These are phyloP conservation scores for Escovopsis sp. DNA, from an alignment of 2,329 filamentous ascomycete genomes.

Conservation along the genomic window DNA sequence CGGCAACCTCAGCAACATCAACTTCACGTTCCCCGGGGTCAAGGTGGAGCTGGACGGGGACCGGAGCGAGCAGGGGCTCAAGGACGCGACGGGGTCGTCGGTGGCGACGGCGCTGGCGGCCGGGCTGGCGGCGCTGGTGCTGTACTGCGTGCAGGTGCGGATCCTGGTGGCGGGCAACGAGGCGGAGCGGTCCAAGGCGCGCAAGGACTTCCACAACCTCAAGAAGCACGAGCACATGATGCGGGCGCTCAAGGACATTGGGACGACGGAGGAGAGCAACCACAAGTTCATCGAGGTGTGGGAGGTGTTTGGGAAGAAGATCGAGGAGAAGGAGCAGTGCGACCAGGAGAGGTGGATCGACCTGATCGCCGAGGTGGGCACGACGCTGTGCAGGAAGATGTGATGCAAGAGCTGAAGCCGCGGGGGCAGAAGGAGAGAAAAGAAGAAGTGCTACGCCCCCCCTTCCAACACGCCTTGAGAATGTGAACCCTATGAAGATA, in stretches of 20 bases:
- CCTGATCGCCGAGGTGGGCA: conserved; percentile 6
- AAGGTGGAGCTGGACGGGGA: conserved; percentile 9
- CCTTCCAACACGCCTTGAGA: too few relatives aligned
- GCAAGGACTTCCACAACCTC: conserved; percentile 3
- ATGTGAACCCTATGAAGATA: too few relatives aligned
- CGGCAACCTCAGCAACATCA: conserved; percentile 10
- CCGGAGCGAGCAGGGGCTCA: neutral
- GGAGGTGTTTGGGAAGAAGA: conserved; percentile 11
- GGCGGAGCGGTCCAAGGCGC: conserved; percentile 8
- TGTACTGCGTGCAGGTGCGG: conserved; percentile 13
- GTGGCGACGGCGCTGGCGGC: conserved; percentile 17
- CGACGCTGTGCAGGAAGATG: conserved; percentile 5
- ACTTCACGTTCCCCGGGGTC: conserved; percentile 18
- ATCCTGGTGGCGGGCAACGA: conserved; percentile 4
- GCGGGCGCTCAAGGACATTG: conserved; percentile 8
- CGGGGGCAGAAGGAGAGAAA: too few relatives aligned
- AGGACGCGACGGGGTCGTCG: conserved; percentile 10
- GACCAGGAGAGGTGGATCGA: conserved; percentile 7
- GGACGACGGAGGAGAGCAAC: conserved; percentile 9
- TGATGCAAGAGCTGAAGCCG: neutral
- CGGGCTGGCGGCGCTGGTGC: conserved; percentile 16
- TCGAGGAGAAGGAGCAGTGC: conserved; percentile 7
- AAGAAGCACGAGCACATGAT: conserved; percentile 10
- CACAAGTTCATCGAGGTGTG: conserved; percentile 15
- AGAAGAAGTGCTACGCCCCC: too few relatives aligned